Evolutionary conservation across 169 alveolate genomes (phyloP).

Genomic region (Cryptosporidium andersoni): DNA sequence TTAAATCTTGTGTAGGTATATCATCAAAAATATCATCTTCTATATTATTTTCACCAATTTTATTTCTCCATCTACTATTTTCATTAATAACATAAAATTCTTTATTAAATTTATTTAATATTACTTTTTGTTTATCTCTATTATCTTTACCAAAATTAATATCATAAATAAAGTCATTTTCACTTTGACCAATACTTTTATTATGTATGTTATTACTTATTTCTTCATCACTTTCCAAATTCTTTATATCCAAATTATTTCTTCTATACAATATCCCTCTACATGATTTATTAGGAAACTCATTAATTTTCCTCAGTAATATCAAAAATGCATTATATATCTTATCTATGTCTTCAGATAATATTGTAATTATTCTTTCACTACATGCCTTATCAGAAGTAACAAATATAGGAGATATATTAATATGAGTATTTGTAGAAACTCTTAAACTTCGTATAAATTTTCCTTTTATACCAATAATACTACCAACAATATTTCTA

Average conservation of each 20-base stretch:
- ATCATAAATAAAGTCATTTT: not conserved
- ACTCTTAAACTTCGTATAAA: constrained; percentile 57
- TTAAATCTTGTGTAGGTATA: too few species aligned
- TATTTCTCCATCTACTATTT: too few species aligned
- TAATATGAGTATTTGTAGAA: constrained; percentile 51
- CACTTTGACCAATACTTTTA: not conserved
- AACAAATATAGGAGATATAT: constrained; percentile 60
- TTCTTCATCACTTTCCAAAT: not conserved
- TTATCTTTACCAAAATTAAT: not conserved
- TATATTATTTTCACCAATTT: too few species aligned
- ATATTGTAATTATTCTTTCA: constrained; percentile 57
- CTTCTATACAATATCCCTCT: constrained; percentile 46
- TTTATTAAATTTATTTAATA: too few species aligned
- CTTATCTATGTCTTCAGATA: constrained; percentile 27
- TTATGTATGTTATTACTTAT: constrained; percentile 7
- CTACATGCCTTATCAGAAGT: constrained; percentile 64
- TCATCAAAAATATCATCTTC: too few species aligned
- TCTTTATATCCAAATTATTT: constrained; percentile 32
- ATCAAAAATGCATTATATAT: constrained; percentile 51
- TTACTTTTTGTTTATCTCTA: not conserved
- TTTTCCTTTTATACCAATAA: constrained; percentile 60
- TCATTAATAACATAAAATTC: too few species aligned
- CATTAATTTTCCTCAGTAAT: constrained; percentile 28
- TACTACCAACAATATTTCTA: constrained; percentile 64
- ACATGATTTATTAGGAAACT: constrained; percentile 59